Conservation (phyloP, 2,329 filamentous ascomycete species). For the Parasarocladium wereldwijsianum region DNA sequence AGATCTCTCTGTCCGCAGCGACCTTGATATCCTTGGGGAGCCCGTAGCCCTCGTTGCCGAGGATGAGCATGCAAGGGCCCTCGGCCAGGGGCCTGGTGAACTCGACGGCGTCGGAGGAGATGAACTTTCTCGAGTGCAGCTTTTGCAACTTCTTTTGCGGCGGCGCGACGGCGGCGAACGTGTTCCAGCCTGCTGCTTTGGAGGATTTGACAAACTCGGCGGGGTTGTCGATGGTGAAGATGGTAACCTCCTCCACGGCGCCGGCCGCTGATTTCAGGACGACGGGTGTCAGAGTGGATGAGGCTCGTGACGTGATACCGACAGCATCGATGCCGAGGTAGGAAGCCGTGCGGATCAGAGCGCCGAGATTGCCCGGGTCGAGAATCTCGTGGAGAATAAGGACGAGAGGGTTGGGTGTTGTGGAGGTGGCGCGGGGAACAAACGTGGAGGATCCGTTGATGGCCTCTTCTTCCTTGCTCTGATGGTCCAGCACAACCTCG, state of each 20-base stretch:
- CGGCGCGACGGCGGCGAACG: constrained; percentile 59
- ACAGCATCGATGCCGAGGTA: constrained; percentile 86
- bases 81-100: constrained; percentile 34
- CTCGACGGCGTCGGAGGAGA: constrained; percentile 36
- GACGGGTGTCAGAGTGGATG: constrained; percentile 59
- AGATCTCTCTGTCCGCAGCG: constrained; percentile 49
- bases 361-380: constrained; percentile 83
- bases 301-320: constrained; percentile 57
- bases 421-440: constrained; percentile 14
- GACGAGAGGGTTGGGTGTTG: constrained; percentile 47
- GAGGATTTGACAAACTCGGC: constrained; percentile 56
- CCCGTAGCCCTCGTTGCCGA: constrained; percentile 72
- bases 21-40: constrained; percentile 49
- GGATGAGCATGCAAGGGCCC: constrained; percentile 61
- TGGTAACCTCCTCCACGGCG: constrained; percentile 63
- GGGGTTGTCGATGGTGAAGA: constrained; percentile 57
- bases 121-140: constrained; percentile 24
- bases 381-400: constrained; percentile 62
- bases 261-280: constrained; percentile 81
- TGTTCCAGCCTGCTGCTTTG: constrained; percentile 59
- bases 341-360: constrained; percentile 73
- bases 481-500: constrained; percentile 43
- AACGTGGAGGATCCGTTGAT: constrained; percentile 57
- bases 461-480: constrained; percentile 57
- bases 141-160: constrained; percentile 18